Base-by-base conservation (phyloP, 208 protist species). In the Hexamita inflata region DNA sequence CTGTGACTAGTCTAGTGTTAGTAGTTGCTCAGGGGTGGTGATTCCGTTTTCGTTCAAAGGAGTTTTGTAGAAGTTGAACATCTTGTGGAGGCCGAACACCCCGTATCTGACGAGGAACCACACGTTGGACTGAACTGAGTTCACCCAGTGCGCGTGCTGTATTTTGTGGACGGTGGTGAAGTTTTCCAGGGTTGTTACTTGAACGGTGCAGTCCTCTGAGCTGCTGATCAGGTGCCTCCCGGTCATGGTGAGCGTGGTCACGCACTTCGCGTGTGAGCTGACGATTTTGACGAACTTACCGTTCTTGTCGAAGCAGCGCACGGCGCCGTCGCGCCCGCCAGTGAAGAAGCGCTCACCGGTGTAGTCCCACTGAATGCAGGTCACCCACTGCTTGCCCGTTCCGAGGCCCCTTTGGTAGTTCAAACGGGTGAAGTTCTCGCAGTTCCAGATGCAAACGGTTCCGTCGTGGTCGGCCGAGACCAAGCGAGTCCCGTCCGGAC, bases 361-460 rank as follows among this genome's bases (percentile, higher is more conserved):
- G 13, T 94, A 94, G 81, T 98, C 92, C 93, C 94, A 98, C 9
- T 85, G 80, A 30, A 97, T 67, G 75, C 87, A 86, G 26, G 90
- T 96, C 28, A 98, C 83, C 80, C 91, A 97, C 90, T 28, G 94
- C 75, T 40, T 34, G 35, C 24, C 35, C 19, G 26, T 26, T 19
- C 34, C 4, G 38, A 35, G 4, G n/a, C 76, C 75, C 40, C 87
- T 83, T 59, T 83, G 83, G n/a, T n/a, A n/a, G n/a, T n/a, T n/a
- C n/a, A n/a, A n/a, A n/a, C n/a, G n/a, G 73, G 89, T 88, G 70
- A 89, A 90, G n/a, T 83, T 89, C 60, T 86, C 76, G 59, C 91
- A 85, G 45, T 88, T 80, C 93, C 94, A 98, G 40, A 94, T 77
- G 65, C 87, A 75, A n/a, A 98, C 77, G 0, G 88, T 73, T 39